phyloP scores from a whole-genome alignment of 495 filamentous ascomycete species.

The Trichoderma reesei region DNA sequence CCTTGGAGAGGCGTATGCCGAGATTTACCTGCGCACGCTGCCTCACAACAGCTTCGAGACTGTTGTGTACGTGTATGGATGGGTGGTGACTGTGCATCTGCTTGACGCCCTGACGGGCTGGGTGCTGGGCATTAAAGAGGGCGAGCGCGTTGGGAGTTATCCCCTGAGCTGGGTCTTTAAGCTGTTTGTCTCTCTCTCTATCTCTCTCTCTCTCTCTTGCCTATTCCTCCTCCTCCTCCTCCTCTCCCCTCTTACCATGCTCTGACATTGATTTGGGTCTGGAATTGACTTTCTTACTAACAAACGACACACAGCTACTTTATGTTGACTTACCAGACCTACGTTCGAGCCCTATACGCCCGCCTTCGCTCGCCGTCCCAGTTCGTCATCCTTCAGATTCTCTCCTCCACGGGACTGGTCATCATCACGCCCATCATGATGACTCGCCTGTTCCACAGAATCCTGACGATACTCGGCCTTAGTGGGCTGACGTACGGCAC shows the following conservation, averaged over 20 bases:
- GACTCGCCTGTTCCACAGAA: conserved; percentile 44
- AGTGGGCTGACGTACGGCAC: conserved; percentile 45
- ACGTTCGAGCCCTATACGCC: conserved; percentile 58
- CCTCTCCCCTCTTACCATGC: neutral
- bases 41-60: conserved; percentile 54
- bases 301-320: conserved; percentile 38
- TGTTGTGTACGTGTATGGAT: conserved; percentile 55
- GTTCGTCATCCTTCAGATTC: conserved; percentile 48
- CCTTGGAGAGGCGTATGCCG: conserved; percentile 55
- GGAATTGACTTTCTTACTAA: neutral
- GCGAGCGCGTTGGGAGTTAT: conserved; percentile 51
- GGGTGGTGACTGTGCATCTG: conserved; percentile 52
- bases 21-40: conserved; percentile 53
- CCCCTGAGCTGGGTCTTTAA: conserved; percentile 57
- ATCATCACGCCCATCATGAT: conserved; percentile 50
- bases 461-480: conserved; percentile 36
- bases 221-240: too few species aligned
- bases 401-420: conserved; percentile 48
- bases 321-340: conserved; percentile 56
- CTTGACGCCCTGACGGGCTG: conserved; percentile 51
- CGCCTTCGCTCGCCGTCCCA: conserved; percentile 48
- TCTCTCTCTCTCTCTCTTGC: too few species aligned
- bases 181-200: conserved; percentile 42
- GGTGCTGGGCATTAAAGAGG: conserved; percentile 50
- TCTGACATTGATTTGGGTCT: neutral